A percentile compares a stretch with the other conserved stretches of the same genome.
Evolutionary conservation across 139 green algal genomes (phyloP).

Genomic region (Coelastrella sp.): DNA sequence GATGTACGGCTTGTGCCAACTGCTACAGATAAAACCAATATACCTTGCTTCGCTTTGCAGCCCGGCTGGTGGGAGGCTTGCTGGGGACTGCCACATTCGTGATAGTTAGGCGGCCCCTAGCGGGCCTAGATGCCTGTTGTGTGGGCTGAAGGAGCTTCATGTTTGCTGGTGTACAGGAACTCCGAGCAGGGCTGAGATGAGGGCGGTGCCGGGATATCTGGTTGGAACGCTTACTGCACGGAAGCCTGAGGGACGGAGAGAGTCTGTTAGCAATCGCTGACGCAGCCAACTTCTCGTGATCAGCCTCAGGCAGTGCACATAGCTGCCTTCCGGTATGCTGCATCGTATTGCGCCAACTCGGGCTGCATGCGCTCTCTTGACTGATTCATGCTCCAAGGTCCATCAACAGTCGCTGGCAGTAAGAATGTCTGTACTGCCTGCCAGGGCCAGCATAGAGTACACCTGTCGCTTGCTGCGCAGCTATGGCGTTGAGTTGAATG

Average conservation of each 20-base stretch:
- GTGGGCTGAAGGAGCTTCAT: neutral
- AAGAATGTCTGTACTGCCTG: neutral
- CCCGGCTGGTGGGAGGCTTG: slow-evolving; percentile 77
- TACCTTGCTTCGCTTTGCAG: slow-evolving; percentile 78
- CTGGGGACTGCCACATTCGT: slow-evolving; percentile 79
- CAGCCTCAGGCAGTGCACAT: neutral
- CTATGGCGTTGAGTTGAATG: slow-evolving; percentile 9
- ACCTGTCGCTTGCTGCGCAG: slow-evolving; percentile 35
- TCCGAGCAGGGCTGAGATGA: neutral
- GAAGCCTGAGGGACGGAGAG: too few species aligned
- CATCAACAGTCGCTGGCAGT: neutral
- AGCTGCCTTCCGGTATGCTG: too few species aligned
- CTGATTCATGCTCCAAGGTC: neutral
- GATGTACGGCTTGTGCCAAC: too few species aligned
- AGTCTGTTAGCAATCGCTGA: neutral
- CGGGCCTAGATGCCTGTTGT: neutral
- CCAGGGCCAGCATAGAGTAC: slow-evolving; percentile 33
- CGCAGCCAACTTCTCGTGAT: neutral
- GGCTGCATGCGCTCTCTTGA: too few species aligned
- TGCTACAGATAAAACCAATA: neutral
- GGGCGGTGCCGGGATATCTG: neutral
- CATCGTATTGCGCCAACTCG: too few species aligned
- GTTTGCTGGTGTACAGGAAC: neutral
- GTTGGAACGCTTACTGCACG: neutral
- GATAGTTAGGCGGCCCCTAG: slow-evolving; percentile 31